Conservation (phyloP, 2,329 filamentous ascomycete genomes). For the Trichoderma afroharzianum region DNA sequence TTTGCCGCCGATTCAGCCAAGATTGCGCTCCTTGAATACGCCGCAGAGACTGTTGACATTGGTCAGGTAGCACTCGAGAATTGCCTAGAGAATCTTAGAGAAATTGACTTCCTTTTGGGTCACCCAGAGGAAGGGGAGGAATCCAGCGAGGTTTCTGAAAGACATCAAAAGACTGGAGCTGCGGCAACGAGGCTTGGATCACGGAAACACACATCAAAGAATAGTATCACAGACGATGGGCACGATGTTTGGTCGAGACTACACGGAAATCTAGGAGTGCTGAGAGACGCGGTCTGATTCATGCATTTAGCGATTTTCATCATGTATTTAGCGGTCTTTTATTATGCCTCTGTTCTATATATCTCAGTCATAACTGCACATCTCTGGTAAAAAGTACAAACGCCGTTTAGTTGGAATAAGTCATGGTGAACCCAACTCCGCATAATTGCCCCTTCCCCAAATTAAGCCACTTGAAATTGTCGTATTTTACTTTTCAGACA, state of each 20-base stretch:
- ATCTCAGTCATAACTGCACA: background rate
- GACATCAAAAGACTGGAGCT: background rate
- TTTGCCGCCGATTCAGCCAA: constrained; percentile 59
- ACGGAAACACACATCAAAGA: constrained; percentile 19
- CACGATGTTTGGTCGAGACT: constrained; percentile 49
- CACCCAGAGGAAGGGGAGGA: constrained; percentile 30
- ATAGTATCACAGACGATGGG: constrained; percentile 18
- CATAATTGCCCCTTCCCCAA: background rate
- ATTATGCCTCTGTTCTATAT: constrained; percentile 3
- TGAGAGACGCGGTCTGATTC: constrained; percentile 32
- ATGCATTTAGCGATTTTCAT: background rate
- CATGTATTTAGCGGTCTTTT: background rate
- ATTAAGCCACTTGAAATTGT: background rate
- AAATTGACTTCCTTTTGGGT: constrained; percentile 49
- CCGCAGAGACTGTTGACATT: constrained; percentile 57
- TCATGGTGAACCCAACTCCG: constrained; percentile 1
- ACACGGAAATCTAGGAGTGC: constrained; percentile 52
- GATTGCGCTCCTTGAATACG: constrained; percentile 53
- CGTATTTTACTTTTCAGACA: constrained; percentile 45
- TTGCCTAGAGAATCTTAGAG: constrained; percentile 46
- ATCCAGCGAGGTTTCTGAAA: constrained; percentile 24
- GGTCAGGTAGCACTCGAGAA: constrained; percentile 55
- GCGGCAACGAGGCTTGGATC: constrained; percentile 1
- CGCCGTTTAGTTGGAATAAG: constrained; percentile 10
- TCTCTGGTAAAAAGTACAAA: constrained; percentile 11